Base-by-base conservation (phyloP, 345 rosid genomes). In the Kernera saxatilis region DNA sequence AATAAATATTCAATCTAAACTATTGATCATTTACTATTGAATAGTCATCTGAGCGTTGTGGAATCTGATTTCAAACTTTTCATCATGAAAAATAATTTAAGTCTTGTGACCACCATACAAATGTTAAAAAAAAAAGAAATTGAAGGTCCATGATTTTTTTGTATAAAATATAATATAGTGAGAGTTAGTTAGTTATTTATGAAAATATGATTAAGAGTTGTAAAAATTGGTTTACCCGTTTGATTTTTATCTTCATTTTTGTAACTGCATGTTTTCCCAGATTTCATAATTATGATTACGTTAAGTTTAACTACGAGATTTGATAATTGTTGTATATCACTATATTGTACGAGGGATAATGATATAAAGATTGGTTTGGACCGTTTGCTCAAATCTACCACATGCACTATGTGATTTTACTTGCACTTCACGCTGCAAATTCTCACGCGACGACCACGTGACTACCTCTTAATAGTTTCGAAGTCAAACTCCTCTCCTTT, bases 351-450 rank as follows among this genome's bases (percentile, higher is more conserved):
- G 30, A 45, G 25, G 13, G 37, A 23, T 33, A 19, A 21, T 3
- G 12, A 45, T 57, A 25, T 41, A 58, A 25, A 25, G 10, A 27
- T 60, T 50, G 44, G 51, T 44, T 58, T 44, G 17, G 56, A 72
- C 21, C 10, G n/a, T 33, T 46, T 59, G 65, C 68, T 70, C 56
- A 60, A 48, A 48, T 59, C 50, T 44, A 40, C 25, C 55, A 63
- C 59, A 72, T 52, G 64, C 48, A 14, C 21, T 9, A 58, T 19
- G 66, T 48, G 72, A 37, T 39, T 56, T 66, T 39, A 73, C 78
- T 57, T 66, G 78, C 72, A 66, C 62, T 67, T 40, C 40, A 58
- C 73, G 78, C 55, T 45, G 54, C 62, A n/a, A 58, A 67, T 58
- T 58, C 54, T n/a, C 62, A 50, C 14, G 61, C 18, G 67, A 48